phyloP scores from a whole-genome alignment of 2,329 filamentous ascomycete genomes.

The Plenodomus tracheiphilus region DNA sequence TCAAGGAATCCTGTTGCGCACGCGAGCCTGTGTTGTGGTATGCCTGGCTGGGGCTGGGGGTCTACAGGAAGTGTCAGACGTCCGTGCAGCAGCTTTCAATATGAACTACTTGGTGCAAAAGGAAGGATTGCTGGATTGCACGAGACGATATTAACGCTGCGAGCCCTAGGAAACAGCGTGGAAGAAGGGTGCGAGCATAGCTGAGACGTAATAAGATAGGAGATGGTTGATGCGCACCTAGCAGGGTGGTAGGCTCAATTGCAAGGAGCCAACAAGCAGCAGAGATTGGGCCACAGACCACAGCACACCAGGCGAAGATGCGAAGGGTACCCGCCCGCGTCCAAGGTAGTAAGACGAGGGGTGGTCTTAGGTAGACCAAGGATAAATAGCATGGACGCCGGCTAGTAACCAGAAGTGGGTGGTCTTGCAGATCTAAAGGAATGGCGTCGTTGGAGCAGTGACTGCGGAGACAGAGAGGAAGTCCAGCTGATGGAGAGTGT shows the following conservation, averaged over 20 bases:
- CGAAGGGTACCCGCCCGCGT: constrained; percentile 22
- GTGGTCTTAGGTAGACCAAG: constrained; percentile 19
- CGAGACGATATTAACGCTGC: constrained; percentile 11
- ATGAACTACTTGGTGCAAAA: constrained; percentile 11
- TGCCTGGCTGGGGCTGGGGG: too few species aligned
- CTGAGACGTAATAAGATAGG: constrained; percentile 25
- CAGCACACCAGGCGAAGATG: constrained; percentile 23
- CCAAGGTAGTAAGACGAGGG: constrained; percentile 31
- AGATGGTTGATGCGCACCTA: constrained; percentile 40
- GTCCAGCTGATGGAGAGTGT: constrained; percentile 9
- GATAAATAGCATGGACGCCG: constrained; percentile 10
- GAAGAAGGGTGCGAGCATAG: constrained; percentile 6
- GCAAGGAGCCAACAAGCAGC: constrained; percentile 28
- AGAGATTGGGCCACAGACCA: constrained; percentile 29
- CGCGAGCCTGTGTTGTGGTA: constrained; percentile 23
- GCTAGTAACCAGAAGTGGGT: constrained; percentile 22
- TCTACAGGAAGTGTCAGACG: constrained; percentile 25
- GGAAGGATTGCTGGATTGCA: constrained; percentile 11
- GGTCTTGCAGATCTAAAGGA: constrained; percentile 1
- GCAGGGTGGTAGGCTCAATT: constrained; percentile 28
- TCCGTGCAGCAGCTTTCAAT: constrained; percentile 6
- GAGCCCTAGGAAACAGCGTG: constrained; percentile 12
- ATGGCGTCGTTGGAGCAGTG: not conserved
- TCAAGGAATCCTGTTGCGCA: constrained; percentile 29
- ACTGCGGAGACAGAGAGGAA: not conserved